Percentiles rank a stretch among this genome's conserved stretches.
phyloP scores from a whole-genome alignment of 805 yeast species.

The Candida gorgasii region DNA sequence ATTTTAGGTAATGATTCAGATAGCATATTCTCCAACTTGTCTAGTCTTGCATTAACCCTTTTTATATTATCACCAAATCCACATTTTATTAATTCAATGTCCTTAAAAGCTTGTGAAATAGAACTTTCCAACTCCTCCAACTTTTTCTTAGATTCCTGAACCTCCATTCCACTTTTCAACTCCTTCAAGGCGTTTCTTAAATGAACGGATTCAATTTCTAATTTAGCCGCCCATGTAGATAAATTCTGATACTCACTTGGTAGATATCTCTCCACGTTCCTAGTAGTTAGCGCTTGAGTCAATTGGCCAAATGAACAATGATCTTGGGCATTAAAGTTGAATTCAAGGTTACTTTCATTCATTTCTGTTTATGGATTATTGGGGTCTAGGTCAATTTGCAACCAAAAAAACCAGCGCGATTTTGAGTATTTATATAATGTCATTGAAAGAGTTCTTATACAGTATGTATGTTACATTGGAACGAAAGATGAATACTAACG shows the following conservation, averaged over 20 bases:
- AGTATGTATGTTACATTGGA: constrained; percentile 27
- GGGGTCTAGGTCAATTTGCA: background rate
- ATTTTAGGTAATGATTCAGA: no score
- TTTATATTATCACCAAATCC: background rate
- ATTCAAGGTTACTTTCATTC: no score
- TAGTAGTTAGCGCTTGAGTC: constrained; percentile 1
- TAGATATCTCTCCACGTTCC: background rate
- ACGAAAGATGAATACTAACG: no score
- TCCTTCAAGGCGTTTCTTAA: constrained; percentile 10
- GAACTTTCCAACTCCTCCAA: background rate
- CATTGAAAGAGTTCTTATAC: constrained; percentile 28
- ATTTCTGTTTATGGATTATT: no score
- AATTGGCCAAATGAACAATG: background rate
- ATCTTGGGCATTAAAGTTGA: constrained; percentile 1
- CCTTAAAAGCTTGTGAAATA: background rate
- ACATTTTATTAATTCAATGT: background rate
- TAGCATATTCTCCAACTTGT: background rate
- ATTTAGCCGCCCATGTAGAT: constrained; percentile 30
- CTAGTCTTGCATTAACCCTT: background rate
- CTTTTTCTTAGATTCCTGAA: background rate
- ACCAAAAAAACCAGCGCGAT: constrained; percentile 2
- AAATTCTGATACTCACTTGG: constrained; percentile 13
- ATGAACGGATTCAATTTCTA: constrained; percentile 31
- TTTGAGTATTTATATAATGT: constrained; percentile 1
- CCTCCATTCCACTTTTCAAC: background rate